Evolutionary conservation across 805 yeast species (phyloP).

Genomic region (Saccharomycopsis microspora): DNA sequence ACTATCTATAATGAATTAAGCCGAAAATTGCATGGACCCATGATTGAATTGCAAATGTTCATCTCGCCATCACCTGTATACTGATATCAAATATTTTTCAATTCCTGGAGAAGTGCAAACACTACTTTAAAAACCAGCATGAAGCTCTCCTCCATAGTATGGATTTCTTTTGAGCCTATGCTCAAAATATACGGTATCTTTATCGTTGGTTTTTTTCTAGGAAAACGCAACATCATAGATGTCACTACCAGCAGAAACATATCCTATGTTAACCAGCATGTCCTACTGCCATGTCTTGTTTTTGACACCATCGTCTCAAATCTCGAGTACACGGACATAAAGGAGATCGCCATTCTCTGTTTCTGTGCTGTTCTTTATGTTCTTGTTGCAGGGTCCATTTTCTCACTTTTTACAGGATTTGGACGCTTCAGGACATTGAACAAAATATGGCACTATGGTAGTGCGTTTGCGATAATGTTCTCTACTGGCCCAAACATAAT

Average conservation of each 20-base stretch:
- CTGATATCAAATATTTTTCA: too few species aligned
- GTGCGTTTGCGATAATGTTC: slow-evolving; percentile 59
- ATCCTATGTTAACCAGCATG: slow-evolving; percentile 55
- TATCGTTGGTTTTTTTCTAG: slow-evolving; percentile 52
- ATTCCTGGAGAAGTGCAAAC: too few species aligned
- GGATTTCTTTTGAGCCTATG: slow-evolving; percentile 53
- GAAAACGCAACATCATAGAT: slow-evolving; percentile 49
- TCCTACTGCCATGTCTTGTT: slow-evolving; percentile 63
- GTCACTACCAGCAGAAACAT: slow-evolving; percentile 60
- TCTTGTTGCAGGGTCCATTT: slow-evolving; percentile 16
- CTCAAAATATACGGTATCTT: slow-evolving; percentile 68
- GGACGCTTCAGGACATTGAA: background rate
- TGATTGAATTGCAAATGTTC: too few species aligned
- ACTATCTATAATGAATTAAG: too few species aligned
- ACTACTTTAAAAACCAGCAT: too few species aligned
- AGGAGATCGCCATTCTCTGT: slow-evolving; percentile 53
- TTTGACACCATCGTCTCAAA: slow-evolving; percentile 61
- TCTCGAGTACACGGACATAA: slow-evolving; percentile 56
- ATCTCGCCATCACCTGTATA: too few species aligned
- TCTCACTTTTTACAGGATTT: background rate
- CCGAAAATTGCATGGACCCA: too few species aligned
- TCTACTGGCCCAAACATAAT: slow-evolving; percentile 78
- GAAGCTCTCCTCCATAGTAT: background rate
- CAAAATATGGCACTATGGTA: slow-evolving; percentile 62
- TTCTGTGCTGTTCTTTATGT: slow-evolving; percentile 35